These are phyloP conservation scores for Gossypium mustelinum DNA, from an alignment of 345 rosid genomes.

Conservation along the genomic window DNA sequence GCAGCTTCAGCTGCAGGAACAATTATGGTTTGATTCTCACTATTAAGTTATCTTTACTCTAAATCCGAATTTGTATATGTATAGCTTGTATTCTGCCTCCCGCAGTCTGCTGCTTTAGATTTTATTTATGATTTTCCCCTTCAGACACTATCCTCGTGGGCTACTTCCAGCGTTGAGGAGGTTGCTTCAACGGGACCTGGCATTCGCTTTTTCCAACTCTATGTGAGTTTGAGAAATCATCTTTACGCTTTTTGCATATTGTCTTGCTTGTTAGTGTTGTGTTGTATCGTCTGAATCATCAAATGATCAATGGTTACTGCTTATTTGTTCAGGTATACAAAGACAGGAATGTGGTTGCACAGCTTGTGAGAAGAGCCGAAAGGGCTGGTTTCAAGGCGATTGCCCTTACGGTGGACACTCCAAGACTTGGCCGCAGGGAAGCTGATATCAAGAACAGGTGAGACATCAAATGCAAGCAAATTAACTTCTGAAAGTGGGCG, in stretches of 20 bases:
- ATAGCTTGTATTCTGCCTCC: not conserved
- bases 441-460: constrained; percentile 95
- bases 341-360: constrained; percentile 77
- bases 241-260: not conserved
- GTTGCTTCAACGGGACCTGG: constrained; percentile 95
- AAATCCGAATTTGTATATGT: not conserved
- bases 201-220: constrained; percentile 90
- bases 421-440: constrained; percentile 92
- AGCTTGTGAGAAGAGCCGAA: constrained; percentile 88
- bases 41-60: constrained; percentile 5
- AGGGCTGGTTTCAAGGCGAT: constrained; percentile 92
- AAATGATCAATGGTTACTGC: not conserved
- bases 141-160: constrained; percentile 90
- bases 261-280: not conserved
- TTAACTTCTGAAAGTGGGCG: not conserved
- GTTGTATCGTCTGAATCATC: not conserved
- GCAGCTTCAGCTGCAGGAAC: constrained; percentile 87
- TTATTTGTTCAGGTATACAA: constrained; percentile 55
- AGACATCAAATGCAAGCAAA: constrained; percentile 7
- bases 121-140: constrained; percentile 17
- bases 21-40: constrained; percentile 60
- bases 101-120: not conserved
- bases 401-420: constrained; percentile 95
- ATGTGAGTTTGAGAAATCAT: constrained; percentile 44
- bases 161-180: constrained; percentile 93